Base-by-base conservation (phyloP, 2,329 filamentous ascomycete genomes). In the Cyphellophora europaea region DNA sequence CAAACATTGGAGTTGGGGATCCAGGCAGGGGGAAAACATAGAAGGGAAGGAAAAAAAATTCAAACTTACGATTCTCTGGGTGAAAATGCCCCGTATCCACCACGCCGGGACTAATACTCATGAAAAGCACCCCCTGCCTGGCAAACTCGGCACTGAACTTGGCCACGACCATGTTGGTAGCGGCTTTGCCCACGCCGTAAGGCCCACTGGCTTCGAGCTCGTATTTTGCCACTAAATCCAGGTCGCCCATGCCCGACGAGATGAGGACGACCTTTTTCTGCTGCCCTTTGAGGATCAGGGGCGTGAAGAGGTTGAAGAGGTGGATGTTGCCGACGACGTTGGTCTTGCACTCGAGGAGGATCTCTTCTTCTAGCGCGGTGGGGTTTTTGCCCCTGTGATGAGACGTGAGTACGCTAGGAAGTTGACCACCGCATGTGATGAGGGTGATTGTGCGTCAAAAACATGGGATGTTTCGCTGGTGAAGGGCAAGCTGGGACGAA, bases 221-320 rank as follows among this genome's bases (percentile, higher is more conserved):
- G 49, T 54, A 11, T 41, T 38, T 2, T 38, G 43, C 3, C 44
- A 51, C 35, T 30, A 44, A 42, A 17, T 44, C 38, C 16, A 39
- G 15, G 35, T 63, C 59, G 0, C 53, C 61, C 41, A 59, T 49
- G 6, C 49, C 60, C 6, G 42, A 57, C 13, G 58, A 57, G 15
- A 67, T 57, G 12, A 57, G 48, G 5, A 62, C 44, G 35, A 67
- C 57, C 45, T 66, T 66, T 49, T 66, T 67, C 31, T 50, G 40
- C 31, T 32, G 35, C 19, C 59, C 57, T 19, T 56, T 58, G 11
- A 53, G 44, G 16, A 67, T 44, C 14, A 67, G 50, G 0, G 61
- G 61, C 2, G 67, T 39, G 45, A 65, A 65, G 3, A 53, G 49
- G 32, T 60, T 63, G 29, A 44, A 34, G 27, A 42, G 35, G 18